Evolutionary conservation across 495 filamentous ascomycete genomes (phyloP), one percentile per base, ranked within the genome.

Genomic region (Penicillium macrosclerotiorum): DNA sequence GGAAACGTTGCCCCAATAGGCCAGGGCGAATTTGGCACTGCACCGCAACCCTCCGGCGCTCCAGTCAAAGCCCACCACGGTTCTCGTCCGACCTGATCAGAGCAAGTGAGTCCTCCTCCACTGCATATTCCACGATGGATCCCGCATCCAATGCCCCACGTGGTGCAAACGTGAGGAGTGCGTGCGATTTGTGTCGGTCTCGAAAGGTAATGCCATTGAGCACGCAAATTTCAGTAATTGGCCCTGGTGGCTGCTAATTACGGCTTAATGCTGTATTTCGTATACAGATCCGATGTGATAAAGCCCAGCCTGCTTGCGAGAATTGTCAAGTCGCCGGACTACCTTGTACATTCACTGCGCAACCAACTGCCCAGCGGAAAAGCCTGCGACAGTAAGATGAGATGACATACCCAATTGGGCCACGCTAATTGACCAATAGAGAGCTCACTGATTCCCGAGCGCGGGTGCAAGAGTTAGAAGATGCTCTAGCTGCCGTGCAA

Each of bases 231-330:
- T 12, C 12, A 38, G 9, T 36, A 1, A 48, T 25, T n/a, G n/a
- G n/a, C n/a, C n/a, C n/a, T n/a, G n/a, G n/a, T n/a, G n/a, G n/a
- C n/a, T n/a, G n/a, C n/a, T n/a, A n/a, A n/a, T n/a, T n/a, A n/a
- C n/a, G n/a, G 34, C 9, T 8, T 23, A 35, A 19, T 27, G 30
- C 13, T 9, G n/a, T n/a, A n/a, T n/a, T 19, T 20, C 12, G 31
- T 26, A 19, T 20, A 37, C 16, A 65, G 62, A 61, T 65, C 30
- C 54, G 55, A 14, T 65, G 62, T 42, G 59, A 65, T 31, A 45
- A 46, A 26, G 53, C 20, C 4, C 45, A 60, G 24, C 62, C 62
- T 8, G 57, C 49, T 27, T 65, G 62, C 18, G 62, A 65, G 34
- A 60, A 50, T 8, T 65, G 62, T 26, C 40, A 45, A 30, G 8